These are phyloP conservation scores for Lecanicillium sp. DNA, from an alignment of 2,329 filamentous ascomycete species.

Conservation along the genomic window DNA sequence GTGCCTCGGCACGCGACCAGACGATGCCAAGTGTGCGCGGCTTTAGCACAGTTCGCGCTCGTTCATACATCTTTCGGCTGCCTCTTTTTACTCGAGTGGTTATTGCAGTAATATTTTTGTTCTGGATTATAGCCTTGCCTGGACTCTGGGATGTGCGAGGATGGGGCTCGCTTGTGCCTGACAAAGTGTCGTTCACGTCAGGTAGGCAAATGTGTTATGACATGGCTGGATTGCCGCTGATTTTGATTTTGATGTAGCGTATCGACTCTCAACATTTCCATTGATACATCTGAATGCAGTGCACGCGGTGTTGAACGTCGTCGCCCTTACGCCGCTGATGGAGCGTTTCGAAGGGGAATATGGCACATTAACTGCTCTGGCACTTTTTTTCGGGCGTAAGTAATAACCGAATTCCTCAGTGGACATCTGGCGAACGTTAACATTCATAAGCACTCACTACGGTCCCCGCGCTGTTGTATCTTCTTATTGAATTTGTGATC, in stretches of 20 bases:
- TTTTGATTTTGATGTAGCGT: slow-evolving; percentile 48
- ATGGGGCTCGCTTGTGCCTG: slow-evolving; percentile 74
- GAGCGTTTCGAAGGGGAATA: slow-evolving; percentile 91
- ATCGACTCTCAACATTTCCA: slow-evolving; percentile 87
- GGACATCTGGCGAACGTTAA: no score
- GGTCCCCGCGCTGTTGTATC: slow-evolving; percentile 74
- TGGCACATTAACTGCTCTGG: slow-evolving; percentile 79
- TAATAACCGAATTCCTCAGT: slow-evolving; percentile 20
- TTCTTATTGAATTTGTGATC: slow-evolving; percentile 67
- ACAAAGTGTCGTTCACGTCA: slow-evolving; percentile 60
- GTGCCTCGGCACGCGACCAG: slow-evolving; percentile 7
- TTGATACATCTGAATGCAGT: slow-evolving; percentile 76
- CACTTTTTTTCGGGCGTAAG: slow-evolving; percentile 86
- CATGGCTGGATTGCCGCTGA: neutral
- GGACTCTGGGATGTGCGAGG: slow-evolving; percentile 61
- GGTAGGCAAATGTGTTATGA: slow-evolving; percentile 44
- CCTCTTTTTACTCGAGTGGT: slow-evolving; percentile 77
- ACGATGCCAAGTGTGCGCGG: slow-evolving; percentile 24
- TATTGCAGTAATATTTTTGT: slow-evolving; percentile 50
- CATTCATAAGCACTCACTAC: slow-evolving; percentile 58
- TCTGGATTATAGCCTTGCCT: slow-evolving; percentile 61
- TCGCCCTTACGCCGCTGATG: slow-evolving; percentile 78
- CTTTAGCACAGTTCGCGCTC: slow-evolving; percentile 65
- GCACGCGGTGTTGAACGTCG: slow-evolving; percentile 70
- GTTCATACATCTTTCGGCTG: slow-evolving; percentile 76